Conservation (phyloP, 257 asterid genomes). For the Plectranthus barbatus region DNA sequence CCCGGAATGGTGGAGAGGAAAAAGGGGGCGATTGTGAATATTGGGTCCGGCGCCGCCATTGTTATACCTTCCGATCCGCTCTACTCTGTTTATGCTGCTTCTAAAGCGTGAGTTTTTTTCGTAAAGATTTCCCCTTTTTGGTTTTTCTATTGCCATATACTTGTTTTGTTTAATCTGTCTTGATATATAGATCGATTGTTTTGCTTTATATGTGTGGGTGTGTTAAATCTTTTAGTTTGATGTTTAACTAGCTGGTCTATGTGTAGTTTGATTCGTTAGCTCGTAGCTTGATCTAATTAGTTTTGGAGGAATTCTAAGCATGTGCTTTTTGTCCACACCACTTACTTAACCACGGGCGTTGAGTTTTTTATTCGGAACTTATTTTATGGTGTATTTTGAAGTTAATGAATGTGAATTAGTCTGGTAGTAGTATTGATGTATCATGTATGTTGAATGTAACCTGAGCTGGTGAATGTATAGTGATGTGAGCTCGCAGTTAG, state of each 20-base stretch:
- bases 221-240: neutral
- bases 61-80: slow-evolving; percentile 93
- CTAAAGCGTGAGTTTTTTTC: slow-evolving; percentile 78
- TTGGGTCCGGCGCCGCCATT: slow-evolving; percentile 91
- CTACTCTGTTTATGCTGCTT: slow-evolving; percentile 90
- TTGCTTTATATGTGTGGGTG: neutral
- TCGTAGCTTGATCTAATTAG: neutral
- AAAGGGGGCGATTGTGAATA: slow-evolving; percentile 85
- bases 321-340: neutral
- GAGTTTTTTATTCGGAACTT: neutral
- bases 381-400: neutral
- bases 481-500: no score
- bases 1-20: slow-evolving; percentile 85
- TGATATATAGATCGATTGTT: neutral
- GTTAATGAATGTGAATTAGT: neutral
- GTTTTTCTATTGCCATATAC: neutral
- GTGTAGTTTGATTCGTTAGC: neutral
- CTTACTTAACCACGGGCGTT: neutral
- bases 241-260: neutral
- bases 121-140: neutral
- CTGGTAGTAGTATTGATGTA: neutral
- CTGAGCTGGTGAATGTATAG: no score
- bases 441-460: no score
- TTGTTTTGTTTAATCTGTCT: neutral
- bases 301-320: no score